Conservation (phyloP, 441 rosid species). For the Gossypium davidsonii region DNA sequence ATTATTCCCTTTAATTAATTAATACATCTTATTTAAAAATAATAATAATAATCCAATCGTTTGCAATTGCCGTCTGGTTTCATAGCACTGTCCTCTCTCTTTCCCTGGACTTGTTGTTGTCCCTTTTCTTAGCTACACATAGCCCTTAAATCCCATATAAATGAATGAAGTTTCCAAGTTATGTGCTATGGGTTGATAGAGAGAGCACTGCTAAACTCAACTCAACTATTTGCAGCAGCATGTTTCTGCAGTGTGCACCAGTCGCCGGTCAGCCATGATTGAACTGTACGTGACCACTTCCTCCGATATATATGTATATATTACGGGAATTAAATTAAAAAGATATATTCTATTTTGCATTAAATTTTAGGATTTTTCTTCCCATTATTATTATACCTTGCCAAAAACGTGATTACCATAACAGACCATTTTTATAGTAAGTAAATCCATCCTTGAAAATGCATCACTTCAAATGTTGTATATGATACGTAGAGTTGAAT, state of each 20-base stretch:
- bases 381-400: not conserved
- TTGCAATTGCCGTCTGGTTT: slow-evolving; percentile 18
- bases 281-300: not conserved
- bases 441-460: not conserved
- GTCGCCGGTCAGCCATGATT: not conserved
- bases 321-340: too few relatives aligned
- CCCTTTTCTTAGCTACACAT: not conserved
- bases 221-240: not conserved
- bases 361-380: not conserved
- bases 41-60: not conserved
- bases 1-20: not conserved
- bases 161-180: not conserved
- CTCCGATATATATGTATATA: not conserved
- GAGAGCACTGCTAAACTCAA: not conserved
- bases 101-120: slow-evolving; percentile 14
- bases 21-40: not conserved
- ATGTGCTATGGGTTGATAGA: not conserved
- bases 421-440: not conserved
- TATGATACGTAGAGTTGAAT: not conserved
- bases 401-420: not conserved
- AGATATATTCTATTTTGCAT: not conserved
- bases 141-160: slow-evolving; percentile 1
- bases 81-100: not conserved
- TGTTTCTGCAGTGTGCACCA: not conserved
- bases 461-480: not conserved